Conservation (phyloP, 2,329 filamentous ascomycete genomes). For the Trichoderma hamatum region DNA sequence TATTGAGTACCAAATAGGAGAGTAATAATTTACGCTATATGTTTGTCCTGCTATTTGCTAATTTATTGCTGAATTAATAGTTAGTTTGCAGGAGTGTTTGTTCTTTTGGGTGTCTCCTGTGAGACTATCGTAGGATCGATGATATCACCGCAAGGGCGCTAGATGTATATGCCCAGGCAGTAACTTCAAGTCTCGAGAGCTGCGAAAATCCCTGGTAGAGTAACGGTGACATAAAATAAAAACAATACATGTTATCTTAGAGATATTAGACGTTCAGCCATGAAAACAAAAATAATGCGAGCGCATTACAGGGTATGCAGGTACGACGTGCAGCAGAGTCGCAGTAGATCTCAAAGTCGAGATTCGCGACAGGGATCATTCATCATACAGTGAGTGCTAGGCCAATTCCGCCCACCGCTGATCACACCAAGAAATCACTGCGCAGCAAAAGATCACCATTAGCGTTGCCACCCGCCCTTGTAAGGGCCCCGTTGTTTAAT, state of each 20-base stretch:
- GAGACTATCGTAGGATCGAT: too few species aligned
- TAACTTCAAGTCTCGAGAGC: not conserved
- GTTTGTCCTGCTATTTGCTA: too few species aligned
- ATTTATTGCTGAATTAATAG: too few species aligned
- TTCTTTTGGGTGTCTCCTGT: too few species aligned
- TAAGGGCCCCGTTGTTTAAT: not conserved
- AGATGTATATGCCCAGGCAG: not conserved
- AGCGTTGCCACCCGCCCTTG: slow-evolving; percentile 19
- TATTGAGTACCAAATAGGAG: too few species aligned
- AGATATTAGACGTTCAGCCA: too few species aligned
- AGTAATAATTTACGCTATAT: too few species aligned
- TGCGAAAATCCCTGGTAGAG: too few species aligned
- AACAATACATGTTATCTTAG: not conserved
- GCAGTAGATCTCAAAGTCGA: not conserved
- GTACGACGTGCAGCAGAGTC: not conserved
- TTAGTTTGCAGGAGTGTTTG: too few species aligned
- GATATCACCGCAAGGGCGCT: too few species aligned
- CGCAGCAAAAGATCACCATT: slow-evolving; percentile 14
- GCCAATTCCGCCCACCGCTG: not conserved
- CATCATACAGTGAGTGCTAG: not conserved
- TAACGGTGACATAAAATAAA: too few species aligned
- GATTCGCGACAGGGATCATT: not conserved
- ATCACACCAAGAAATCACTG: slow-evolving; percentile 12
- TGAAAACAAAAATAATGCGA: not conserved
- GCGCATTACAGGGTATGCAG: not conserved